These are phyloP conservation scores for Daldinia sp. DNA, from an alignment of 2,329 filamentous ascomycete species.

Conservation along the genomic window DNA sequence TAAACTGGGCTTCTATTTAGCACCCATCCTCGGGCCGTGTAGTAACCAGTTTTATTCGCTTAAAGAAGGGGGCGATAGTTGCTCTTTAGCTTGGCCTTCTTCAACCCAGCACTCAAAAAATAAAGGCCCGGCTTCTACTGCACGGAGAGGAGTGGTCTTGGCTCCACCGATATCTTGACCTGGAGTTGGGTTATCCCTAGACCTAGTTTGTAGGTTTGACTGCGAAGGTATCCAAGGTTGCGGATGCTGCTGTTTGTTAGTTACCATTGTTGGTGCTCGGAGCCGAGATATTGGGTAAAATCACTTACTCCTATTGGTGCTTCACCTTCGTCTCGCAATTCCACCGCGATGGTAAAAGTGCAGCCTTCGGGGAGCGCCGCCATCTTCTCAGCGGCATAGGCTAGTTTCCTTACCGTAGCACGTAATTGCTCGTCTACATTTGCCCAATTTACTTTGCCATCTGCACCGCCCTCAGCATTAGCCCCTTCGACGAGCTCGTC, in stretches of 20 bases:
- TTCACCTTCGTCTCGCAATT: slow-evolving; percentile 68
- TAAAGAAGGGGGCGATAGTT: slow-evolving; percentile 25
- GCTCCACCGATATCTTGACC: slow-evolving; percentile 50
- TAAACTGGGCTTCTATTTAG: neutral
- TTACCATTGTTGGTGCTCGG: neutral
- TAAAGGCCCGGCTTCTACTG: slow-evolving; percentile 65
- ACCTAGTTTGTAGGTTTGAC: slow-evolving; percentile 54
- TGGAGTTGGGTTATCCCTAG: slow-evolving; percentile 44
- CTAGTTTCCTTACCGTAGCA: slow-evolving; percentile 69
- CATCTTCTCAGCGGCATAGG: slow-evolving; percentile 66
- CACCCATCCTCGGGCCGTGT: neutral
- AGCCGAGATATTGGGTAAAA: neutral
- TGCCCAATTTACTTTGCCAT: slow-evolving; percentile 54
- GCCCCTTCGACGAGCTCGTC: slow-evolving; percentile 40
- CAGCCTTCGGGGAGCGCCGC: slow-evolving; percentile 67
- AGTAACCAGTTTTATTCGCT: slow-evolving; percentile 15
- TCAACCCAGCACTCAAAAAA: slow-evolving; percentile 74
- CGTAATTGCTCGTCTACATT: slow-evolving; percentile 78
- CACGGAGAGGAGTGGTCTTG: slow-evolving; percentile 59
- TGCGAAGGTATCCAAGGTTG: slow-evolving; percentile 69
- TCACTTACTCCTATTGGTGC: slow-evolving; percentile 65
- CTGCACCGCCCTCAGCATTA: slow-evolving; percentile 3
- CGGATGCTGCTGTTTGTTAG: slow-evolving; percentile 56
- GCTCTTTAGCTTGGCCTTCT: slow-evolving; percentile 58
- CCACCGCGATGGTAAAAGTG: slow-evolving; percentile 79